These are phyloP conservation scores for Pyrenochaeta sp. DNA, from an alignment of 2,329 filamentous ascomycete genomes.

Conservation along the genomic window DNA sequence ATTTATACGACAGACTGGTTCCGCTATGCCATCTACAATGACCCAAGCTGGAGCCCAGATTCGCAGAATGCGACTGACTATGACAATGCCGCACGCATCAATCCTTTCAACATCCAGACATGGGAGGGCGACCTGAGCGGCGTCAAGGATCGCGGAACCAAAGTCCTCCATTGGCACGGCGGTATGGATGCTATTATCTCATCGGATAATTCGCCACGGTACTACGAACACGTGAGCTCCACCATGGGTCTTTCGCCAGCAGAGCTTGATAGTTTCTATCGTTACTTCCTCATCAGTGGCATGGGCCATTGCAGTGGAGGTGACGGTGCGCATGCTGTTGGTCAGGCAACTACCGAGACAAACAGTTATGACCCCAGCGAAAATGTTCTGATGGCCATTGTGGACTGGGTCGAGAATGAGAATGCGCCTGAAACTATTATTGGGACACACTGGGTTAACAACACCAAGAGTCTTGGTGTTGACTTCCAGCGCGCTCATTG, in stretches of 20 bases:
- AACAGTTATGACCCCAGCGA: conserved; percentile 46
- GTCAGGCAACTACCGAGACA: conserved; percentile 28
- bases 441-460: conserved; percentile 44
- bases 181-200: conserved; percentile 56
- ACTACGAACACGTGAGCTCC: conserved; percentile 59
- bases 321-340: conserved; percentile 53
- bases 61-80: conserved; percentile 54
- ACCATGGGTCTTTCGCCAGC: conserved; percentile 51
- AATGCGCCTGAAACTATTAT: conserved; percentile 52
- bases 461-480: conserved; percentile 37
- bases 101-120: conserved; percentile 51
- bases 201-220: conserved; percentile 55
- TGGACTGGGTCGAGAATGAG: conserved; percentile 57
- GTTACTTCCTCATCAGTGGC: conserved; percentile 62
- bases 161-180: conserved; percentile 60
- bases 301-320: conserved; percentile 63
- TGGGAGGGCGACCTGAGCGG: conserved; percentile 53
- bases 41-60: conserved; percentile 53
- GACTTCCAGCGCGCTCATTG: conserved; percentile 48
- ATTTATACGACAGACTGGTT: conserved; percentile 59
- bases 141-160: conserved; percentile 51
- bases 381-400: conserved; percentile 59
- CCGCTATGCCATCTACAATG: conserved; percentile 58
- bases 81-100: conserved; percentile 44
- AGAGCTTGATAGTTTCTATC: conserved; percentile 56